These are phyloP conservation scores for Triangularia verruculosa DNA, from an alignment of 2,329 filamentous ascomycete genomes.

Conservation along the genomic window DNA sequence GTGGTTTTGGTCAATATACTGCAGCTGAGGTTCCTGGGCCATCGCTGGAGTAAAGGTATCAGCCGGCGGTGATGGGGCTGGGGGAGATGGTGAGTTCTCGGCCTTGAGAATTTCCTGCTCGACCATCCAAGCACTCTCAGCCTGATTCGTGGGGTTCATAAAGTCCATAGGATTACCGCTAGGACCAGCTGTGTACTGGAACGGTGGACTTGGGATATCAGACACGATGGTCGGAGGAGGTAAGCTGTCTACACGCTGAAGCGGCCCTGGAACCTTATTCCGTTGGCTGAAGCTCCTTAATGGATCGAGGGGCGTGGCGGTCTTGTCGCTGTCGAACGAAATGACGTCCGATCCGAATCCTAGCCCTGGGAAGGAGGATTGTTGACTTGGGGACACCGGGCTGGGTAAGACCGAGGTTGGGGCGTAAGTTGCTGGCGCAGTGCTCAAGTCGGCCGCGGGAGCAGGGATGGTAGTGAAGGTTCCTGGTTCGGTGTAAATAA, in stretches of 20 bases:
- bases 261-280: constrained; percentile 13
- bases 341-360: constrained; percentile 15
- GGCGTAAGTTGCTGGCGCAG: constrained; percentile 8
- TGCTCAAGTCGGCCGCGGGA: constrained; percentile 19
- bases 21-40: neutral
- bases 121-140: constrained; percentile 35
- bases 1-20: constrained; percentile 8
- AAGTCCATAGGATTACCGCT: constrained; percentile 55
- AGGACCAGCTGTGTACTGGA: constrained; percentile 22
- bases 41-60: neutral
- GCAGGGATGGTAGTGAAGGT: constrained; percentile 7
- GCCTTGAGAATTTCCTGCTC: constrained; percentile 37
- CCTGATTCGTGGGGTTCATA: constrained; percentile 43
- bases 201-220: constrained; percentile 27
- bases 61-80: neutral
- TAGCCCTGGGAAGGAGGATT: constrained; percentile 8
- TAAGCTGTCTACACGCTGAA: constrained; percentile 28
- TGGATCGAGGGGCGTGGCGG: constrained; percentile 15
- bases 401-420: constrained; percentile 16
- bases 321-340: constrained; percentile 23
- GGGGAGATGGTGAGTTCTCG: constrained; percentile 31
- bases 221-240: constrained; percentile 27
- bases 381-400: constrained; percentile 13
- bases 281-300: constrained; percentile 16
- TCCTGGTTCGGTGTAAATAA: constrained; percentile 13